Base-by-base conservation (phyloP, 257 asterid species). In the Anisodus tanguticus region DNA sequence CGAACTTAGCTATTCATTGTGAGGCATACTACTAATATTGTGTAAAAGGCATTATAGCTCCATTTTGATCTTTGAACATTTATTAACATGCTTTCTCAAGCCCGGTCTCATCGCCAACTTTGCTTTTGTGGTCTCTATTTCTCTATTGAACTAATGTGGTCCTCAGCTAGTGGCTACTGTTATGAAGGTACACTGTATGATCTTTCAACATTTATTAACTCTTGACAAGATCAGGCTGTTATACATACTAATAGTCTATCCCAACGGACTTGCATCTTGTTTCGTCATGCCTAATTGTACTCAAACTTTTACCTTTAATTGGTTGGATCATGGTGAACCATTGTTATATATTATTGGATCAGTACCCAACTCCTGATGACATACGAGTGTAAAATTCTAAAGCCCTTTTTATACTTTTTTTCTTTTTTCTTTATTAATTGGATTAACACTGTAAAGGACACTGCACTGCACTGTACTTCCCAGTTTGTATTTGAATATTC, bases 61-160 rank as follows among this genome's bases (percentile, higher is more conserved):
- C 74, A 67, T 67, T 67, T 67, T 67, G 74, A 67, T 67, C 9
- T 13, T 67, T 35, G 49, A 67, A 67, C 45, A 67, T 12, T 12
- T 67, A 67, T 67, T 35, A 67, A 67, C 12, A 67, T 66, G 11
- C 74, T 67, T 26, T 67, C 74, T 67, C 74, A 35, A 67, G 45
- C 74, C 7, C 31, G 49, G 74, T 5, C 49, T 12, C 49, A 35
- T 67, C 5, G 4, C 22, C 49, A 7, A 67, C 74, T 35, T 35
- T 67, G 49, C 49, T 35, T 51, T 51, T 64, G 70, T 64, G 72
- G 5, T 66, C 17, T 66, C 43, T 26, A 10, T 31, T 66, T 31
- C 45, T 66, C 74, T 12, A 67, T 31, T 66, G 71, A 66, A 66
- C 6, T 31, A 12, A 31, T 17, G 47, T 67, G n/a, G 74, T 67